Percentiles rank a stretch among this genome's conserved stretches.
Evolutionary conservation across 345 rosid species (phyloP).

Genomic region (Hibiscus tridactylites): DNA sequence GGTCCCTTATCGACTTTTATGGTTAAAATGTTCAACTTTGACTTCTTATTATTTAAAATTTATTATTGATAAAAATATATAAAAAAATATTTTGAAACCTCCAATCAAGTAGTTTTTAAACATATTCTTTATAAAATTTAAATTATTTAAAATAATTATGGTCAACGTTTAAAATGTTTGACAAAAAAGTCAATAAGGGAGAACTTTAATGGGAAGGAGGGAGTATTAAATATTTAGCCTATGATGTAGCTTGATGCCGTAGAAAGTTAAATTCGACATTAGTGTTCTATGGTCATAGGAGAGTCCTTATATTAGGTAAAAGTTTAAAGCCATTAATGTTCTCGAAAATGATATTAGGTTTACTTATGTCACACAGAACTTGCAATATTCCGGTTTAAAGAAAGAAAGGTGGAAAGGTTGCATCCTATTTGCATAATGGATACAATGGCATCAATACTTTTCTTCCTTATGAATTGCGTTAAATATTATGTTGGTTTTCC

Average conservation of each 20-base stretch:
- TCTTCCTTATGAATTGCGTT: not conserved
- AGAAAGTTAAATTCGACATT: not conserved
- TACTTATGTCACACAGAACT: not conserved
- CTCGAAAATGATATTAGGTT: slow-evolving; percentile 1
- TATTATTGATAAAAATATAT: too few species aligned
- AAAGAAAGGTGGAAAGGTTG: not conserved
- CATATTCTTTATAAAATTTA: too few species aligned
- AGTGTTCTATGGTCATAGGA: not conserved
- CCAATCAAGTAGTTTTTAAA: too few species aligned
- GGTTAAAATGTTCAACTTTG: too few species aligned
- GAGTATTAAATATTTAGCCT: not conserved
- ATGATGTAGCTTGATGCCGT: not conserved
- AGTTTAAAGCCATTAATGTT: not conserved
- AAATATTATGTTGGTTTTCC: slow-evolving; percentile 1
- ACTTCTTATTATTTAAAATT: too few species aligned
- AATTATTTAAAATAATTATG: too few species aligned
- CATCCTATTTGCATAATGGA: slow-evolving; percentile 4
- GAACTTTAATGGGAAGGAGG: too few species aligned
- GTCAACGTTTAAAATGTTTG: too few species aligned
- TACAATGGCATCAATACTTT: not conserved
- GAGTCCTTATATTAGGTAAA: slow-evolving; percentile 5
- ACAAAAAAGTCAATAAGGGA: too few species aligned
- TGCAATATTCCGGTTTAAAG: not conserved
- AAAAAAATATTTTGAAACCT: too few species aligned
- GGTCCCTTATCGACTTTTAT: too few species aligned